phyloP scores from a whole-genome alignment of 192 early-diverging fungal species.

The Coemansia sp. region DNA sequence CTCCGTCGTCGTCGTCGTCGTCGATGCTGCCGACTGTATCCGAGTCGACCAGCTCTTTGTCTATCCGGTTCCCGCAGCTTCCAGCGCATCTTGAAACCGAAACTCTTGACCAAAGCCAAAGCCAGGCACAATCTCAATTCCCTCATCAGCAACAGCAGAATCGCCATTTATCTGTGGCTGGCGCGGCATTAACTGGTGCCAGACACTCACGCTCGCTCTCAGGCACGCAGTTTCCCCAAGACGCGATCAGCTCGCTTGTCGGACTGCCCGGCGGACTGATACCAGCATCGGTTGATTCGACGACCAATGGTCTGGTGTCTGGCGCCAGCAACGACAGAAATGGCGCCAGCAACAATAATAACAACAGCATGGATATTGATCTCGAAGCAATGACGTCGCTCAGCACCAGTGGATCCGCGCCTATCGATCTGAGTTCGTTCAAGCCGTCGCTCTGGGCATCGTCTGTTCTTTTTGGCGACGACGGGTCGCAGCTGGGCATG shows the following conservation, averaged over 20 bases:
- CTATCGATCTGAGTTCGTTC: constrained; percentile 36
- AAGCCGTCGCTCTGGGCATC: constrained; percentile 40
- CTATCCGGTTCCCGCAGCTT: constrained; percentile 10
- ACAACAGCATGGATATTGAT: constrained; percentile 25
- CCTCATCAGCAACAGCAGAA: neutral
- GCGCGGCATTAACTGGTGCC: neutral
- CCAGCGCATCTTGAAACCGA: neutral
- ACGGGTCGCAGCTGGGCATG: constrained; percentile 7
- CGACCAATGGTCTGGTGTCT: constrained; percentile 1
- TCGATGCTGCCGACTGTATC: constrained; percentile 21
- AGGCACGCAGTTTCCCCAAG: constrained; percentile 36
- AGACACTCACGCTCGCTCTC: constrained; percentile 35
- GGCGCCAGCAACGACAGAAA: neutral
- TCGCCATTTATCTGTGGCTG: neutral
- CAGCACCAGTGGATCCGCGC: constrained; percentile 12
- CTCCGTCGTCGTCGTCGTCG: neutral
- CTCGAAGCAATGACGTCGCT: constrained; percentile 47
- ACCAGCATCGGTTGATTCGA: neutral
- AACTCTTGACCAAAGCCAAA: neutral
- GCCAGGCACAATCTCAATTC: neutral
- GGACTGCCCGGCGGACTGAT: constrained; percentile 18
- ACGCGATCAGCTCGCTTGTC: constrained; percentile 21
- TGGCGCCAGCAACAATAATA: neutral
- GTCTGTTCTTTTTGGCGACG: constrained; percentile 13
- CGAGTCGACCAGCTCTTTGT: constrained; percentile 11